A percentile compares a stretch with the other conserved stretches of the same genome.
Evolutionary conservation across 306 rosid genomes (phyloP).

Genomic region (Crataegus laevigata): DNA sequence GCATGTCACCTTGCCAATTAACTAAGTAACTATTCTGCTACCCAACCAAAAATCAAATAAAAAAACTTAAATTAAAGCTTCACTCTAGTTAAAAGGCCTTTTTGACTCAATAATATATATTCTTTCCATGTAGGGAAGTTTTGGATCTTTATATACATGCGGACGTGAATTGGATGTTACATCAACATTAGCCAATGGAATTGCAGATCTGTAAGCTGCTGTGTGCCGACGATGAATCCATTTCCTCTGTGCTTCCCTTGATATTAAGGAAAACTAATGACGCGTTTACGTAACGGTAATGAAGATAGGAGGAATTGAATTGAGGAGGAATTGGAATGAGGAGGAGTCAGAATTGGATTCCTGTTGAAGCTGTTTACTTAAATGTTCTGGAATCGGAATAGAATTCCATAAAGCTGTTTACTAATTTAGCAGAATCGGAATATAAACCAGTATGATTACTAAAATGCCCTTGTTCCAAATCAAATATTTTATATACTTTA

Average conservation of each 20-base stretch:
- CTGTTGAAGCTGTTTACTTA: too few species aligned
- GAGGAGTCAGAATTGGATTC: too few species aligned
- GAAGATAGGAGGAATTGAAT: too few species aligned
- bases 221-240: slow-evolving; percentile 15
- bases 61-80: not conserved
- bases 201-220: slow-evolving; percentile 4
- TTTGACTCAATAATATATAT: not conserved
- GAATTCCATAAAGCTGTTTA: too few species aligned
- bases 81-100: not conserved
- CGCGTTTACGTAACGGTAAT: too few species aligned
- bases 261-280: not conserved
- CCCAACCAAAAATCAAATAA: slow-evolving; percentile 15
- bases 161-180: slow-evolving; percentile 20
- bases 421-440: too few species aligned
- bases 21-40: slow-evolving; percentile 29
- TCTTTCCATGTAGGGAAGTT: slow-evolving; percentile 11
- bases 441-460: too few species aligned
- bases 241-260: slow-evolving; percentile 7
- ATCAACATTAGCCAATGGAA: slow-evolving; percentile 7
- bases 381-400: too few species aligned
- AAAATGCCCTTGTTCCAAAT: too few species aligned
- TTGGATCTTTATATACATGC: not conserved
- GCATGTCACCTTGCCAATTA: slow-evolving; percentile 18
- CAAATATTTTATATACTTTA: too few species aligned
- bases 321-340: too few species aligned